These are phyloP conservation scores for Neofusicoccum umdonicola DNA, from an alignment of 2,329 filamentous ascomycete species.

Conservation along the genomic window DNA sequence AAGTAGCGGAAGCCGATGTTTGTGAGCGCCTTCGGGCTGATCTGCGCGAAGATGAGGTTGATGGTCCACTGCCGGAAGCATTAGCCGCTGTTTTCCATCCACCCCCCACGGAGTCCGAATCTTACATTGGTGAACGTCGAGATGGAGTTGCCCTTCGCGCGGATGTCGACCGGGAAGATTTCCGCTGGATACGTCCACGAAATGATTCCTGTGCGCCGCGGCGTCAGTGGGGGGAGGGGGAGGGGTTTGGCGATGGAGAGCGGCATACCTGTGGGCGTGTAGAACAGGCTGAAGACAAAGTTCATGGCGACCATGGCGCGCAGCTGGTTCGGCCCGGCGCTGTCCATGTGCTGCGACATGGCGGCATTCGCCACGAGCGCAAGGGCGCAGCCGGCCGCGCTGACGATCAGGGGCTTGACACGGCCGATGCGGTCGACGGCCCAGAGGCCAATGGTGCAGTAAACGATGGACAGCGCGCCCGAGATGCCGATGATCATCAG, in stretches of 20 bases:
- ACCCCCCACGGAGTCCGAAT: too few species aligned
- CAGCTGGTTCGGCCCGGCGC: slow-evolving; percentile 36
- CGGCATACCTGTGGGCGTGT: slow-evolving; percentile 53
- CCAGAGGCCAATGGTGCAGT: slow-evolving; percentile 47
- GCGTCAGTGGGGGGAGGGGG: slow-evolving; percentile 34
- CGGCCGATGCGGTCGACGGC: slow-evolving; percentile 49
- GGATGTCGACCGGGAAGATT: slow-evolving; percentile 46
- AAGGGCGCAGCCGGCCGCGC: slow-evolving; percentile 40
- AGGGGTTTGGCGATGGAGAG: slow-evolving; percentile 41
- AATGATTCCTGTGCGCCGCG: slow-evolving; percentile 45
- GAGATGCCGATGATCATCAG: slow-evolving; percentile 54
- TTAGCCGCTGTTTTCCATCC: too few species aligned
- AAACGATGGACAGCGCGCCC: slow-evolving; percentile 49
- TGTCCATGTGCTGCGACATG: slow-evolving; percentile 38
- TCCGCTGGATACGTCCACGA: slow-evolving; percentile 49
- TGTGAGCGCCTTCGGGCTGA: slow-evolving; percentile 38
- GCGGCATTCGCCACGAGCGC: slow-evolving; percentile 35
- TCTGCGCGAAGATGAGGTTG: slow-evolving; percentile 51
- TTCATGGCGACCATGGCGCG: slow-evolving; percentile 42
- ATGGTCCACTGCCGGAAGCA: slow-evolving; percentile 33
- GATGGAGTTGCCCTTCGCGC: slow-evolving; percentile 43
- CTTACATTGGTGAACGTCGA: slow-evolving; percentile 43
- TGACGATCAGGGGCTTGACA: slow-evolving; percentile 48
- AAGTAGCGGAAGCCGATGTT: slow-evolving; percentile 48
- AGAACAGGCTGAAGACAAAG: slow-evolving; percentile 37